Percentiles rank a stretch among this genome's conserved stretches.
Evolutionary conservation across 2,329 filamentous ascomycete species (phyloP).

Genomic region (Microdochium bolleyi): DNA sequence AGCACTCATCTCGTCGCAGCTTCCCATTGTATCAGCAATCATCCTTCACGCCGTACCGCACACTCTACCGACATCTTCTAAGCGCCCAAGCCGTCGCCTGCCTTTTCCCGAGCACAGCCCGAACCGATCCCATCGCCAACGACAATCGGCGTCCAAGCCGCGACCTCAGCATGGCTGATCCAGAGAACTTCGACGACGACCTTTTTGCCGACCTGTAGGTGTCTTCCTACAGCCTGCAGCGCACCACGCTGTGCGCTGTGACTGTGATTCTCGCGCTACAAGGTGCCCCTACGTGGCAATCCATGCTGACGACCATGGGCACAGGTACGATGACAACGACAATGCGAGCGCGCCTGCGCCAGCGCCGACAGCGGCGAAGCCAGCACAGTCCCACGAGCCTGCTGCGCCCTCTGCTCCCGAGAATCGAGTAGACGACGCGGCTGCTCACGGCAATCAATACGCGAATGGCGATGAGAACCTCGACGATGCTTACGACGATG

Average conservation of each 20-base stretch:
- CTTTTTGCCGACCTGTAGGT: conserved; percentile 92
- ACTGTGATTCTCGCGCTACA: no score
- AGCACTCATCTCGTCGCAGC: no score
- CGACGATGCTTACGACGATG: conserved; percentile 37
- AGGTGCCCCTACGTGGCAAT: no score
- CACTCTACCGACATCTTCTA: not conserved
- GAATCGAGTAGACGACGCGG: not conserved
- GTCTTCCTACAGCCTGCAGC: not conserved
- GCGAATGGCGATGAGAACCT: conserved; percentile 32
- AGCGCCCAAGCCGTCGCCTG: not conserved
- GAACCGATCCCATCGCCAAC: not conserved
- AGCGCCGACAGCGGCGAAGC: conserved; percentile 18
- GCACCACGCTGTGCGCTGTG: not conserved
- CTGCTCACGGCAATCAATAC: conserved; percentile 9
- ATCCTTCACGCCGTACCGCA: not conserved
- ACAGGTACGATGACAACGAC: conserved; percentile 62
- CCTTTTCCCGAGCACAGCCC: not conserved
- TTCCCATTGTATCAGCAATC: not conserved
- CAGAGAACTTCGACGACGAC: conserved; percentile 82
- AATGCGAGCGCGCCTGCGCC: conserved; percentile 28
- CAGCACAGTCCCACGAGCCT: conserved; percentile 13
- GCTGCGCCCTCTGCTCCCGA: conserved; percentile 18
- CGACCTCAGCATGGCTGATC: conserved; percentile 58
- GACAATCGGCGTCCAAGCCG: conserved; percentile 8
- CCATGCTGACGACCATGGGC: not conserved